Evolutionary conservation across 2,329 filamentous ascomycete species (phyloP), one percentile per base, ranked within the genome.

Genomic region (Aphanoascus verrucosus): DNA sequence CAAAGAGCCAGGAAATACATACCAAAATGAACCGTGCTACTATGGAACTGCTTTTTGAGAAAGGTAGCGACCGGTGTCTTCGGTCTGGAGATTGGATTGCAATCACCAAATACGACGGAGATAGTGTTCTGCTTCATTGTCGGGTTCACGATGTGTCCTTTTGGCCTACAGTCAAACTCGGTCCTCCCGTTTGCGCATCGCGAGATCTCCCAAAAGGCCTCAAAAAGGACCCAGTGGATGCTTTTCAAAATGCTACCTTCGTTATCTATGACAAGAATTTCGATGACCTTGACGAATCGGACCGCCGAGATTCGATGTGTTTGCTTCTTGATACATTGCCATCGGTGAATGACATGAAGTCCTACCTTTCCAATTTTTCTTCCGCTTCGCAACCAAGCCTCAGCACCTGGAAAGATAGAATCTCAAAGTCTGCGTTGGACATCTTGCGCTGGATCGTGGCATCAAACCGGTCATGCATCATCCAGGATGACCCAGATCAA

Each of bases 401-500:
- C 20, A 64, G 68, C 2, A 71, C 67, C 44, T 86, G 82, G 82
- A 67, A 70, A 58, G 73, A 79, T 19, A 70, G 76, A 15, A 75
- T 95, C 8, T 79, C 83, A 0, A 78, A 80, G 1, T 78, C 85
- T 5, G 79, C 83, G 0, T 68, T 87, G 2, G 79, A 81, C 17
- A 68, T 94, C 0, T 71, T 96, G 17, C 79, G 86, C 49, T 96
- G 90, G 90, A 86, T 95, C 56, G 80, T 96, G 55, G 86, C 89
- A 0, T 94, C 89, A 0, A 95, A 95, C 62, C 77, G 88, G 44
- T 91, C 90, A 0, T 90, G 84, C 60, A 93, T 96, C 56, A 76
- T 91, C 44, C 83, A 91, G 60, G 83, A 93, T 14, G 81, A 84
- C 56, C 62, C 11, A 59, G 59, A 50, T 12, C 3, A 28, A 28